Percentiles rank a stretch among this genome's conserved stretches.
phyloP scores from a whole-genome alignment of 2,329 filamentous ascomycete species.

The Bimuria novae-zelandiae region DNA sequence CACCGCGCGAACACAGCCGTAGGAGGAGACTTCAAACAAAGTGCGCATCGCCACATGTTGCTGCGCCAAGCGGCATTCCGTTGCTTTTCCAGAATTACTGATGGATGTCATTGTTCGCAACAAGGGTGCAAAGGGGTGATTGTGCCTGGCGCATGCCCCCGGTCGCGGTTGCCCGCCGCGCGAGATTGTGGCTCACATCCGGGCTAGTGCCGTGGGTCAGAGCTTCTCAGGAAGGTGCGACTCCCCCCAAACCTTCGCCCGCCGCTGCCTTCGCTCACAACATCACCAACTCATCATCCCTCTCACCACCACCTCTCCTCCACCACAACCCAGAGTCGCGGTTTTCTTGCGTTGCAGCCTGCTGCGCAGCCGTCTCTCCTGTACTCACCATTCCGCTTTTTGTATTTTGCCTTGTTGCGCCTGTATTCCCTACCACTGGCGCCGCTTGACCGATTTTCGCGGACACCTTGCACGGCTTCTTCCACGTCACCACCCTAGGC shows the following conservation, averaged over 20 bases:
- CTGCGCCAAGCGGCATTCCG: constrained; percentile 8
- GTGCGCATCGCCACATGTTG: not conserved
- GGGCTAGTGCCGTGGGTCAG: constrained; percentile 13
- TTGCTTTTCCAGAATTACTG: constrained; percentile 7
- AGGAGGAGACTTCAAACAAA: not conserved
- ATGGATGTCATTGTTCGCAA: not conserved
- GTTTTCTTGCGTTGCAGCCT: constrained; percentile 31
- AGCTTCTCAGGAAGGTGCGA: constrained; percentile 14
- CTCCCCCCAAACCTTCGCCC: constrained; percentile 9
- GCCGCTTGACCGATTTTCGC: constrained; percentile 35
- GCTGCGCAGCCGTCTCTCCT: constrained; percentile 27
- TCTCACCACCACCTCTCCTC: constrained; percentile 19
- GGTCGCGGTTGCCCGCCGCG: constrained; percentile 13
- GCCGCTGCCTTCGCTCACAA: constrained; percentile 9
- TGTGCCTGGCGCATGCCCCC: constrained; percentile 5
- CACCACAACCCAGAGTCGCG: constrained; percentile 13
- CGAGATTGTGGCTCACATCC: constrained; percentile 10
- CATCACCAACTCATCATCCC: constrained; percentile 5
- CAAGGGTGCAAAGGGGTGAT: constrained; percentile 1
- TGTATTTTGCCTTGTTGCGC: constrained; percentile 24
- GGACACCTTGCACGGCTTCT: constrained; percentile 29
- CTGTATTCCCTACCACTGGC: constrained; percentile 25
- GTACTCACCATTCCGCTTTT: constrained; percentile 28
- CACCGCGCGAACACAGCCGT: not conserved
- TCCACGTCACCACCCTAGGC: constrained; percentile 40